Evolutionary conservation across 2,329 filamentous ascomycete genomes (phyloP).

Genomic region (Cyclaneusma minus): DNA sequence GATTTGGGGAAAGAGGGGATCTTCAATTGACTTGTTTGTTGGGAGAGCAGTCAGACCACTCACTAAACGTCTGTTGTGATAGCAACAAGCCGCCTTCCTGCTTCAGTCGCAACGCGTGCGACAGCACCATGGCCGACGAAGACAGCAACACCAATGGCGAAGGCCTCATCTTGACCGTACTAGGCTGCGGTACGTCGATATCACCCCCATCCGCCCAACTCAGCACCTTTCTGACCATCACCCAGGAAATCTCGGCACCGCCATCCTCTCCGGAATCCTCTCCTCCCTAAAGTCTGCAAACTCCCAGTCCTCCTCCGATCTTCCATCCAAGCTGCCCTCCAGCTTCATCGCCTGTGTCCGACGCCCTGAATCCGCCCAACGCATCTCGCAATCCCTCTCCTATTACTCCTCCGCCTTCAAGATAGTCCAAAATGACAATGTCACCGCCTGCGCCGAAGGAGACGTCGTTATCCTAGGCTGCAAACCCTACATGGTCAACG

Average conservation of each 20-base stretch:
- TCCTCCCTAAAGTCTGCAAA: slow-evolving; percentile 41
- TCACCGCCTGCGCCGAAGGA: slow-evolving; percentile 47
- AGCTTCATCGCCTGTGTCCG: slow-evolving; percentile 73
- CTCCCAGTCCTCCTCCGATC: slow-evolving; percentile 26
- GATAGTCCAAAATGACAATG: slow-evolving; percentile 57
- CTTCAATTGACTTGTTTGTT: no score
- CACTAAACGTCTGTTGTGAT: no score
- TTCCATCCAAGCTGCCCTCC: slow-evolving; percentile 46
- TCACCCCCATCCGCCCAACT: no score
- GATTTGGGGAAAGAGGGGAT: no score
- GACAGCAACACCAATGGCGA: slow-evolving; percentile 4
- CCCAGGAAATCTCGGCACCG: slow-evolving; percentile 72
- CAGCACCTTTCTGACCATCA: slow-evolving; percentile 1
- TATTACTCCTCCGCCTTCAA: slow-evolving; percentile 46
- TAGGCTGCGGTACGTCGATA: slow-evolving; percentile 72
- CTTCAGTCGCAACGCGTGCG: no score
- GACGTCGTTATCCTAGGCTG: slow-evolving; percentile 67
- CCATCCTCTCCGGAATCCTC: slow-evolving; percentile 69
- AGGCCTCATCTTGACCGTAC: slow-evolving; percentile 58
- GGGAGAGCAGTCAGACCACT: no score
- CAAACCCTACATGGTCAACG: slow-evolving; percentile 61
- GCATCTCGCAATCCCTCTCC: slow-evolving; percentile 49
- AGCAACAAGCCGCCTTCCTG: no score
- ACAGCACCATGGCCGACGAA: slow-evolving; percentile 3
- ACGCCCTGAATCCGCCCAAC: slow-evolving; percentile 50